A percentile compares a stretch with the other conserved stretches of the same genome.
These are phyloP conservation scores for Chamaecyparis obtusa DNA, from an alignment of 75 land plant species.

Conservation along the genomic window DNA sequence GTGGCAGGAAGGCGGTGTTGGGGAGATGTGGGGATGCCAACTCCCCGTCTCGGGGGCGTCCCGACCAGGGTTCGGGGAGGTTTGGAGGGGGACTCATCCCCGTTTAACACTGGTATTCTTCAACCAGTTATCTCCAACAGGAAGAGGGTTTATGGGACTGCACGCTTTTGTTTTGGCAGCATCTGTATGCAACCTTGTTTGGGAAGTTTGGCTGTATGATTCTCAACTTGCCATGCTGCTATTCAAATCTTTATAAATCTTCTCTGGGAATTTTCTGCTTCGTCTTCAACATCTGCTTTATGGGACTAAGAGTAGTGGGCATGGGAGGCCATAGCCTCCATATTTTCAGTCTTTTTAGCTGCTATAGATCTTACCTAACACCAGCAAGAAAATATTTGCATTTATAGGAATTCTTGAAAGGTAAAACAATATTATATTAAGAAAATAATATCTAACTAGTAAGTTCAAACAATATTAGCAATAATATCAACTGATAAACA, in stretches of 20 bases:
- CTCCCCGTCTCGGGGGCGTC: no score
- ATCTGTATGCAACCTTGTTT: neutral
- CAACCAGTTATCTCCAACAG: neutral
- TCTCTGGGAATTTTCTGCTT: neutral
- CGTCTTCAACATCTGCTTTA: neutral
- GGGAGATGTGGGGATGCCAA: no score
- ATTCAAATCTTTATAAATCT: neutral
- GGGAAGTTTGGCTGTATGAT: neutral
- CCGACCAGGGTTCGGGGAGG: no score
- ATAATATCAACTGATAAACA: neutral
- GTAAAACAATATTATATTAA: neutral
- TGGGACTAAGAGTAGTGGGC: neutral
- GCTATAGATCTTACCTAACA: neutral
- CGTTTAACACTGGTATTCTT: no score
- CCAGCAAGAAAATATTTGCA: neutral
- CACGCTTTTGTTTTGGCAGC: neutral
- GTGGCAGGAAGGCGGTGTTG: no score
- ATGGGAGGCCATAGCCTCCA: neutral
- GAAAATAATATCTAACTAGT: neutral
- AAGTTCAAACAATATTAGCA: neutral
- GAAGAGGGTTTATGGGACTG: neutral
- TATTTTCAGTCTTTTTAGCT: neutral
- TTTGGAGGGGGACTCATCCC: no score
- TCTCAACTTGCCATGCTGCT: neutral
- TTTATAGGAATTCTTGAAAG: neutral